A percentile compares a stretch with the other conserved stretches of the same genome.
Conservation (phyloP, 1,139 yeast species). For the Taiozyma sp. region DNA sequence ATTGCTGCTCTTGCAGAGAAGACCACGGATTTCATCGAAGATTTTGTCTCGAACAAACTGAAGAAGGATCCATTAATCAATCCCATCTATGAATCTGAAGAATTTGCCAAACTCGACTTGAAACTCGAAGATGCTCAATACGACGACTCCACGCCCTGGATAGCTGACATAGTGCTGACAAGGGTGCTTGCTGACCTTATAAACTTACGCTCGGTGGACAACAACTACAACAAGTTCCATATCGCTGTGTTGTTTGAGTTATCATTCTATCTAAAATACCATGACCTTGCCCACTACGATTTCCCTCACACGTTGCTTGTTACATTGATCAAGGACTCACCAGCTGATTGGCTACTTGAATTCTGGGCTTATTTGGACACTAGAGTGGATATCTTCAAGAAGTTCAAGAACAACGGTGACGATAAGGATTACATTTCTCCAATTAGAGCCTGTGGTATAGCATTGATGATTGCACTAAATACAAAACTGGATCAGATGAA, state of each 20-base stretch:
- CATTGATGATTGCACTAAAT: slow-evolving; percentile 13
- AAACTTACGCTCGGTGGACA: slow-evolving; percentile 7
- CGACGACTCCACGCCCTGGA: not conserved
- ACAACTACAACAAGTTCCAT: slow-evolving; percentile 9
- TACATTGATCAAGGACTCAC: slow-evolving; percentile 6
- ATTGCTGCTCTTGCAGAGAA: not conserved
- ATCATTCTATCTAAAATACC: slow-evolving; percentile 10
- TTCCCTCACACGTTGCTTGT: slow-evolving; percentile 10
- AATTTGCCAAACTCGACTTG: not conserved
- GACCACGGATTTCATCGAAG: not conserved
- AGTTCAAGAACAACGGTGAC: not conserved
- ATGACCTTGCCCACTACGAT: slow-evolving; percentile 6
- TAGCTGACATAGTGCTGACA: slow-evolving; percentile 9
- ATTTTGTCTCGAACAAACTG: not conserved
- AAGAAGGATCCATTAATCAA: not conserved
- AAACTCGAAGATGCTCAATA: not conserved
- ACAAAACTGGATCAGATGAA: slow-evolving; percentile 8
- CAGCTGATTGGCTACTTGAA: slow-evolving; percentile 13
- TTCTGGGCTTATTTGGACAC: slow-evolving; percentile 19
- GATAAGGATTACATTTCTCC: slow-evolving; percentile 2
- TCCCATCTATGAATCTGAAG: slow-evolving; percentile 1
- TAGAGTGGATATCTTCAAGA: slow-evolving; percentile 8
- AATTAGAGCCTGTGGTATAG: slow-evolving; percentile 11
- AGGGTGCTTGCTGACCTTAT: slow-evolving; percentile 8
- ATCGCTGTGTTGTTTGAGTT: slow-evolving; percentile 17